Base-by-base conservation (phyloP, 495 filamentous ascomycete species). In the Haplographium delicatum region DNA sequence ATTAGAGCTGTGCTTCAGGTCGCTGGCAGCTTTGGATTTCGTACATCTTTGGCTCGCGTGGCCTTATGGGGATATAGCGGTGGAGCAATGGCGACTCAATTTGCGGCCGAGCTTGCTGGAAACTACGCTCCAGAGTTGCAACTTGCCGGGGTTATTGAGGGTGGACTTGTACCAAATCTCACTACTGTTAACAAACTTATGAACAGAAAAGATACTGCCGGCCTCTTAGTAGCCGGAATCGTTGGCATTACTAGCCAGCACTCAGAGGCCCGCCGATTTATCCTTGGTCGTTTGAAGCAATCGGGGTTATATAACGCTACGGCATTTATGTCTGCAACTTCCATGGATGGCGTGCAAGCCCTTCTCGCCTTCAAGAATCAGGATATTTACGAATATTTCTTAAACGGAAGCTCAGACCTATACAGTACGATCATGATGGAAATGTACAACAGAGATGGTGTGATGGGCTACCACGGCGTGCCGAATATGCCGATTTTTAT, bases 41-140 rank as follows among this genome's bases (percentile, higher is more conserved):
- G 28, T 7, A 31, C 58, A 1, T 37, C 51, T 3, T 27, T 60
- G 23, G 51, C 65, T 5, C 56, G 57, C 8, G 43, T 61, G 38
- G 70, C 66, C 0, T 48, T 79, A 55, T 79, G 71, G 72, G 79
- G 78, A 3, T 83, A 81, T 53, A 76, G 72, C 5, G 79, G 79
- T 13, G 79, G 78, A 24, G 63, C 70, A 3, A 63, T 81, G 40
- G 78, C 78, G 0, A 74, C 68, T 2, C 73, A 68, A 27, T 35
- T 43, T 25, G 39, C 39, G 15, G 48, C 39, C 2, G 38, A 44
- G 22, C 19, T 73, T 75, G 52, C 50, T 79, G 44, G 71, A 76
- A 35, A 56, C 4, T 82, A 83, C 52, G 76, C 78, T 1, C 72
- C 78, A 1, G 77, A 80, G 28, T 57, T 83, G 4, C 44, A 67